These are phyloP conservation scores for Jatropha multifida DNA, from an alignment of 441 rosid species.

Conservation along the genomic window DNA sequence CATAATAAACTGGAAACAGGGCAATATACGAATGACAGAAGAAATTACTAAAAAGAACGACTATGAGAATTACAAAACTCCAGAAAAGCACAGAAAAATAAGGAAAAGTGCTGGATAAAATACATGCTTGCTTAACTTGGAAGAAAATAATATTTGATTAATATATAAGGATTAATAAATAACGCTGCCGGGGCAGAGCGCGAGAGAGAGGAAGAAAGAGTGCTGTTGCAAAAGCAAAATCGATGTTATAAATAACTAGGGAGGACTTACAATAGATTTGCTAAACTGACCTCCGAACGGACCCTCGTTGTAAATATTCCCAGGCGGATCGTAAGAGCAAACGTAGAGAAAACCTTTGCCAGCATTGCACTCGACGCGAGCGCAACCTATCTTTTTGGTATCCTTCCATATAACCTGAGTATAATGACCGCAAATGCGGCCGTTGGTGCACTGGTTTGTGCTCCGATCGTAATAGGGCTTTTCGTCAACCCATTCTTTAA, in stretches of 20 bases:
- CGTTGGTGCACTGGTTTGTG: constrained; percentile 32
- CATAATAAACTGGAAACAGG: no score
- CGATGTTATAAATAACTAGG: not conserved
- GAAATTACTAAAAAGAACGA: no score
- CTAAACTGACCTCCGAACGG: constrained; percentile 37
- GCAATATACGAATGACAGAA: no score
- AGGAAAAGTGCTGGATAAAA: no score
- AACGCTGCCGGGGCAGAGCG: no score
- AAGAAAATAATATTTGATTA: no score
- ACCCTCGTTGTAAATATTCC: constrained; percentile 39
- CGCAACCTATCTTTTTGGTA: constrained; percentile 44
- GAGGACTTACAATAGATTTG: constrained; percentile 24
- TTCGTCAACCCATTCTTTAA: constrained; percentile 45
- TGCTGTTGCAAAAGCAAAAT: not conserved
- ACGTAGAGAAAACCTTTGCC: constrained; percentile 33
- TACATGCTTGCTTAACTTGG: no score
- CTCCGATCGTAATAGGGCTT: constrained; percentile 20
- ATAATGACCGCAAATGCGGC: constrained; percentile 52
- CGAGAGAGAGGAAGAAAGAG: no score
- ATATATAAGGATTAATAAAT: no score
- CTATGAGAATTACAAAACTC: no score
- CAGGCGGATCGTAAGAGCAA: constrained; percentile 59
- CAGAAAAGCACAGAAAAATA: no score
- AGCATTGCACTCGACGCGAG: constrained; percentile 27
- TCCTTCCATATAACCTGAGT: constrained; percentile 57